Evolutionary conservation across 768 basidiomycete species (phyloP).

Genomic region (Suillus lakei): DNA sequence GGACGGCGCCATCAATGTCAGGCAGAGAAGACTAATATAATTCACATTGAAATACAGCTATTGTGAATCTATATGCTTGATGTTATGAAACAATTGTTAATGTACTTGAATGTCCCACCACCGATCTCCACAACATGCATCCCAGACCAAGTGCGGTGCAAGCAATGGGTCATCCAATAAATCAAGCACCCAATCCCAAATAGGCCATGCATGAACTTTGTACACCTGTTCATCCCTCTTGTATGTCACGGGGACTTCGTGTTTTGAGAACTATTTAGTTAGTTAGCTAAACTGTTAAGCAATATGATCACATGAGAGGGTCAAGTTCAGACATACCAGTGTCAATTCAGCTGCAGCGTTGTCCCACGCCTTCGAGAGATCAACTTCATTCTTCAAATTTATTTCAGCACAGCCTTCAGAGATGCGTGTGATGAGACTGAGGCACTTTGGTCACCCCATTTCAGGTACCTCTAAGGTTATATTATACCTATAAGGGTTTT

Average conservation of each 20-base stretch:
- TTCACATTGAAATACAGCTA: neutral
- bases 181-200: conserved; percentile 16
- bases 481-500: neutral
- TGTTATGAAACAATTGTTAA: neutral
- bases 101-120: conserved; percentile 45
- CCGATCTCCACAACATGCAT: conserved; percentile 33
- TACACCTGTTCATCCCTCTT: conserved; percentile 11
- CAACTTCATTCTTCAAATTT: conserved; percentile 11
- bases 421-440: conserved; percentile 11
- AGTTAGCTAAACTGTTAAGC: conserved; percentile 4
- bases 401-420: conserved; percentile 24
- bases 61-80: neutral
- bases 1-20: conserved; percentile 4
- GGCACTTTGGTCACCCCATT: neutral
- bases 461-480: neutral
- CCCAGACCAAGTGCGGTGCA: conserved; percentile 32
- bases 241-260: conserved; percentile 8
- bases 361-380: conserved; percentile 12
- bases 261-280: conserved; percentile 8
- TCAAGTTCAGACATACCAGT: conserved; percentile 5
- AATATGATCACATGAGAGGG: neutral
- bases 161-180: conserved; percentile 10
- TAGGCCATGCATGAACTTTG: conserved; percentile 6
- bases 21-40: conserved; percentile 9
- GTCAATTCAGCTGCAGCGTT: conserved; percentile 7